These are phyloP conservation scores for Skeletonema costatum DNA, from an alignment of 108 stramenopile genomes.

Conservation along the genomic window DNA sequence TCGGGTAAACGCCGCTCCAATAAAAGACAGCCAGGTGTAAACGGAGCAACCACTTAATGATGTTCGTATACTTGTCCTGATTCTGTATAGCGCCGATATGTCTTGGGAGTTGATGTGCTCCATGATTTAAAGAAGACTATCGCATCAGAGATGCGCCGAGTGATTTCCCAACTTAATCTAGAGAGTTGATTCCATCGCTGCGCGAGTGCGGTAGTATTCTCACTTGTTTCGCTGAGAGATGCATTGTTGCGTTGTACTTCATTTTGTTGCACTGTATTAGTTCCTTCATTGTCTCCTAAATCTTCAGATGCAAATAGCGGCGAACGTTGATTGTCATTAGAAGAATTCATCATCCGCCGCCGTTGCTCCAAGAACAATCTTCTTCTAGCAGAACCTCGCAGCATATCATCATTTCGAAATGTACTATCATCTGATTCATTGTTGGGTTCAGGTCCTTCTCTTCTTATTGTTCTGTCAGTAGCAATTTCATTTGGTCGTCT, in stretches of 20 bases:
- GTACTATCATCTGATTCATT: constrained; percentile 8
- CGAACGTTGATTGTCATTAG: not conserved
- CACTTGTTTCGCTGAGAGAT: not conserved
- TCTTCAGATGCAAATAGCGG: not conserved
- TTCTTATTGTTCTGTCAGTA: not conserved
- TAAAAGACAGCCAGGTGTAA: constrained; percentile 46
- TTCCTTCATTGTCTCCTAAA: not conserved
- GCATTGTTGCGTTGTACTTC: not conserved
- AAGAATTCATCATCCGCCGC: constrained; percentile 29
- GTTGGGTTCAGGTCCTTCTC: not conserved
- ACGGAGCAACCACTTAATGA: constrained; percentile 39
- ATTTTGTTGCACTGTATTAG: not conserved
- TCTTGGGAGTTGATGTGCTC: constrained; percentile 33
- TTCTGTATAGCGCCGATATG: not conserved
- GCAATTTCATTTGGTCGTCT: not conserved
- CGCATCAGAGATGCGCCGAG: constrained; percentile 23
- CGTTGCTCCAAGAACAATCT: constrained; percentile 40
- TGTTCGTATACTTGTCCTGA: constrained; percentile 34
- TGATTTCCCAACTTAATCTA: not conserved
- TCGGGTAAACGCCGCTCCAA: constrained; percentile 45
- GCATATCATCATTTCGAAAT: constrained; percentile 39
- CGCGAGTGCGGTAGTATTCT: not conserved
- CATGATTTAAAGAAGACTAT: constrained; percentile 33
- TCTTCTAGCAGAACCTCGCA: constrained; percentile 37
- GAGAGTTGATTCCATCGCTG: not conserved